Evolutionary conservation across 257 asterid genomes (phyloP).

Genomic region (Ajuga chamaepitys): DNA sequence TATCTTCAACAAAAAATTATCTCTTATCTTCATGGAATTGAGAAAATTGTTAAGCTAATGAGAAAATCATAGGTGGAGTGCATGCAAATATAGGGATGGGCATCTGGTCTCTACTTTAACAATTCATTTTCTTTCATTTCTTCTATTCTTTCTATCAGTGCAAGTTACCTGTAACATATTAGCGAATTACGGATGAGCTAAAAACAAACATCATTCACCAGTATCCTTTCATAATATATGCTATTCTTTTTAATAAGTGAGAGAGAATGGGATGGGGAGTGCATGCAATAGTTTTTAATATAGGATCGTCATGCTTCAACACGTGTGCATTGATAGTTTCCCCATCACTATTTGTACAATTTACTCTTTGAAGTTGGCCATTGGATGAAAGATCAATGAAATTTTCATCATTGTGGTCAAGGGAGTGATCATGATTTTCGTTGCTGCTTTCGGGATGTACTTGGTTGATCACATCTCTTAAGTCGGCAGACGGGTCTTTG

Average conservation of each 20-base stretch:
- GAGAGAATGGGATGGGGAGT: slow-evolving; percentile 70
- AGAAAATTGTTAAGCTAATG: too few species aligned
- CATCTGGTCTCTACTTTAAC: too few species aligned
- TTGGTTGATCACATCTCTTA: slow-evolving; percentile 3
- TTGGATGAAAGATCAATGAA: neutral
- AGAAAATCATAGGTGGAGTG: too few species aligned
- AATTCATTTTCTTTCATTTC: too few species aligned
- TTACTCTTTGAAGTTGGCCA: neutral
- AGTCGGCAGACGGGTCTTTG: slow-evolving; percentile 7
- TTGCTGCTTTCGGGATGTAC: neutral
- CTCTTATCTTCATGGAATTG: too few species aligned
- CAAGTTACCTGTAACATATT: too few species aligned
- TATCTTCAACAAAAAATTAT: too few species aligned
- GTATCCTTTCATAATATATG: slow-evolving; percentile 57
- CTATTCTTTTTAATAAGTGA: slow-evolving; percentile 73
- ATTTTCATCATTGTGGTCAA: neutral
- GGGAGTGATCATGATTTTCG: neutral
- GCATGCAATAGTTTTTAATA: too few species aligned
- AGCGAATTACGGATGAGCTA: too few species aligned
- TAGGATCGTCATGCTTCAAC: neutral
- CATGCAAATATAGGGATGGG: too few species aligned
- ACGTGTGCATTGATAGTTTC: neutral
- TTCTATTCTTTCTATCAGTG: too few species aligned
- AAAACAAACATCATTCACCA: too few species aligned
- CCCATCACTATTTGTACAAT: neutral